Base-by-base conservation (phyloP, 129 eudicot genomes). In the Lonicera japonica region DNA sequence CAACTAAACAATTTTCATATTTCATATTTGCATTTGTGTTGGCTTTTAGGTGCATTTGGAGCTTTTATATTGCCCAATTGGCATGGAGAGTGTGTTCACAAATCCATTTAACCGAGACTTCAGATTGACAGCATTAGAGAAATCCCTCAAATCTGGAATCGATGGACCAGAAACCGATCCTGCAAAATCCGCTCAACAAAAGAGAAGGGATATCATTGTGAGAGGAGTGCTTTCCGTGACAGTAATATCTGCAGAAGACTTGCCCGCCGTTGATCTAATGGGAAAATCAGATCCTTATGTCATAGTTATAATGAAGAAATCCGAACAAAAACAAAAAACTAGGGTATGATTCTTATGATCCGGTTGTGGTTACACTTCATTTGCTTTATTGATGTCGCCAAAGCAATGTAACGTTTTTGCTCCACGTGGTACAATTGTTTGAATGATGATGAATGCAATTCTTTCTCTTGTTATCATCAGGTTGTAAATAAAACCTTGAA, bases 161-260 rank as follows among this genome's bases (percentile, higher is more conserved):
- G 82, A 69, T 47, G 86, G 67, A 24, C 47, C 60, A 58, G 81
- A 78, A 19, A 34, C 60, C 21, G 80, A 74, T 57, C 76, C 70
- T 23, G 74, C 73, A 40, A 80, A 72, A 66, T 39, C 74, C 25
- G 71, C 73, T 19, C 41, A 54, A 15, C 84, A 70, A 67, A 87
- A 60, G 84, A 92, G 69, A 60, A 83, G 65, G 62, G 98, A 84
- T 74, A 75, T 84, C 15, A 80, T 94, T 58, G 54, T 90, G 38
- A 88, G 99, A 85, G 99, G 99, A 59, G 99, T 94, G 67, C 95
- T 94, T 40, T 94, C 99, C 1, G 95, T 88, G 62, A 94, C 96
- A 24, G 85, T 94, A 13, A 65, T 88, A 62, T 82, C 88, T 0
- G 99, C 96, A 40, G 87, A 88, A 58, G 80, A 82, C 61, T 80